Conservation (phyloP, 1,284 basidiomycete genomes). For the Fistulinella cinereoalba region DNA sequence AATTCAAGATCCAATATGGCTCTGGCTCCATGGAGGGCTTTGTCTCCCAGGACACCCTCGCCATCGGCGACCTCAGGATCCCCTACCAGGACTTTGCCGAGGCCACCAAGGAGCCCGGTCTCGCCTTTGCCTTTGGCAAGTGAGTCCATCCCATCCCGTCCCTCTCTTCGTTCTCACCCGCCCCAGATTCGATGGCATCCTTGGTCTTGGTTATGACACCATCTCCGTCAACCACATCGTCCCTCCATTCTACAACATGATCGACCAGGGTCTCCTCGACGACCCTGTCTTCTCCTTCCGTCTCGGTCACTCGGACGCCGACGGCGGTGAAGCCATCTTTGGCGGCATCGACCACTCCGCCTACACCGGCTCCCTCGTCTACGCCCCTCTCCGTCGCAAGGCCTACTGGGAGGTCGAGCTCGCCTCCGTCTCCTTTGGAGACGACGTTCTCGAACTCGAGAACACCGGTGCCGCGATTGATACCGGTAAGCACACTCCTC, state of each 20-base stretch:
- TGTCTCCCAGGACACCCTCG: slow-evolving; percentile 83
- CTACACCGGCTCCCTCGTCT: slow-evolving; percentile 81
- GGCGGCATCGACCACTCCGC: slow-evolving; percentile 85
- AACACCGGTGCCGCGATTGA: slow-evolving; percentile 96
- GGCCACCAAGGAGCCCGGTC: slow-evolving; percentile 94
- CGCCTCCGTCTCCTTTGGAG: slow-evolving; percentile 80
- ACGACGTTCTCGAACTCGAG: slow-evolving; percentile 82
- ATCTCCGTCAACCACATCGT: slow-evolving; percentile 94
- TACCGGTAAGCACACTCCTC: slow-evolving; percentile 59
- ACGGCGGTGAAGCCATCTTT: slow-evolving; percentile 92
- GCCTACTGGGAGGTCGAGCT: slow-evolving; percentile 99
- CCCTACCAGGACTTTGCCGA: slow-evolving; percentile 90
- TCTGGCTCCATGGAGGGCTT: slow-evolving; percentile 97
- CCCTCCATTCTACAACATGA: slow-evolving; percentile 96
- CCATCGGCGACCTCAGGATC: slow-evolving; percentile 84
- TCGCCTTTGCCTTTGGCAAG: slow-evolving; percentile 97
- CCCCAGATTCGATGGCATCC: slow-evolving; percentile 88
- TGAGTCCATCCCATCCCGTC: slow-evolving; percentile 52
- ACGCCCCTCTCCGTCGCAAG: slow-evolving; percentile 92
- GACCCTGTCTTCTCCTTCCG: slow-evolving; percentile 94
- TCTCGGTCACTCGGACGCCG: slow-evolving; percentile 80
- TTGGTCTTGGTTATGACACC: slow-evolving; percentile 94
- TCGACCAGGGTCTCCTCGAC: slow-evolving; percentile 82
- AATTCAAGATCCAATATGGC: slow-evolving; percentile 94
- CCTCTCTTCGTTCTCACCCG: background rate